Percentiles rank a stretch among this genome's conserved stretches.
Evolutionary conservation across 352 stramenopile genomes (phyloP).

Genomic region (Pythium plurisporium): DNA sequence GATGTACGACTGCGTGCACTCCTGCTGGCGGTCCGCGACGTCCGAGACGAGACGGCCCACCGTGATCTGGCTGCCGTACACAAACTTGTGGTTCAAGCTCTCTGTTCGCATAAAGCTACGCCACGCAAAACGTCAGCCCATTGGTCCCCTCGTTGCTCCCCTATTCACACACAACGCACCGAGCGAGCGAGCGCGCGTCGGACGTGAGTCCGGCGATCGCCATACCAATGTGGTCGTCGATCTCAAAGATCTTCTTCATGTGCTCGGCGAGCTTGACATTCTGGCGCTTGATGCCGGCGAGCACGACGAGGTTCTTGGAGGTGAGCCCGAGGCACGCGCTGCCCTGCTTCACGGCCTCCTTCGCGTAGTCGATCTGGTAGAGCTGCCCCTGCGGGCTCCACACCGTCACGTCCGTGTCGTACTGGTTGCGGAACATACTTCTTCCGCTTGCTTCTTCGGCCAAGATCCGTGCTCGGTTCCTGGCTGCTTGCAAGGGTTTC

Average conservation of each 20-base stretch:
- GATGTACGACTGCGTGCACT: conserved; percentile 99
- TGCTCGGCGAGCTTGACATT: conserved; percentile 91
- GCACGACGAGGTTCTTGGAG: conserved; percentile 92
- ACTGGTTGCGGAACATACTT: conserved; percentile 99
- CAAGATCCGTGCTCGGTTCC: conserved; percentile 4
- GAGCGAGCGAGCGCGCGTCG: conserved; percentile 93
- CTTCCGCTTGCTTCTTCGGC: neutral
- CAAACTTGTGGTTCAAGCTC: conserved; percentile 99
- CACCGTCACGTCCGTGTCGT: conserved; percentile 99
- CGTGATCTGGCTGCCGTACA: conserved; percentile 95
- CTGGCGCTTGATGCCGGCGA: conserved; percentile 85
- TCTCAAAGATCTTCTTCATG: conserved; percentile 99
- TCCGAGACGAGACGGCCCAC: conserved; percentile 94
- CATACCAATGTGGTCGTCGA: conserved; percentile 98
- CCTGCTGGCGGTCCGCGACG: conserved; percentile 97
- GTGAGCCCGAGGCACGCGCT: conserved; percentile 95
- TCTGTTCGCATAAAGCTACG: conserved; percentile 95
- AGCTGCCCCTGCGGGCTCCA: conserved; percentile 98
- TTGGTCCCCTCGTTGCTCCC: neutral
- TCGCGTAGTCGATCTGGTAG: conserved; percentile 97
- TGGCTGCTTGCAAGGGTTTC: neutral
- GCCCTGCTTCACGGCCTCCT: conserved; percentile 96
- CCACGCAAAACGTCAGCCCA: neutral
- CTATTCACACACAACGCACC: conserved; percentile 20
- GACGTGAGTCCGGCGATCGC: conserved; percentile 97